These are phyloP conservation scores for Fomitopsis pulvina DNA, from an alignment of 768 basidiomycete species.

Conservation along the genomic window DNA sequence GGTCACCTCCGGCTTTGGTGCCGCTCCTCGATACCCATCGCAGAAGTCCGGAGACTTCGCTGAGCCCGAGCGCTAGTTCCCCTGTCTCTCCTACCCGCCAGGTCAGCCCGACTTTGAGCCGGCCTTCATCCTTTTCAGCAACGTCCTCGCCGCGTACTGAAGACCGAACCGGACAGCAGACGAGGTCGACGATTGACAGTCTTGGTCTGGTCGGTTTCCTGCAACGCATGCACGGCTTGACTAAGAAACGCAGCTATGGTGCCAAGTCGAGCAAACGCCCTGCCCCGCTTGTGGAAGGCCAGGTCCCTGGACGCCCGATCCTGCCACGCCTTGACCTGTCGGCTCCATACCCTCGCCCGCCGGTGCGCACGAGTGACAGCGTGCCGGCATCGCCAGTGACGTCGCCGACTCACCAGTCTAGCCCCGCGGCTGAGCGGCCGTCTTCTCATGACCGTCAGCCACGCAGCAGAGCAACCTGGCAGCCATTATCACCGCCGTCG, in stretches of 20 bases:
- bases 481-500: slow-evolving; percentile 10
- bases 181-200: slow-evolving; percentile 19
- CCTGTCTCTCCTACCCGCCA: background rate
- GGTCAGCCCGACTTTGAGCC: slow-evolving; percentile 4
- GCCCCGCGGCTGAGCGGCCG: slow-evolving; percentile 9
- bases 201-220: slow-evolving; percentile 56
- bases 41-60: slow-evolving; percentile 5
- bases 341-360: slow-evolving; percentile 10
- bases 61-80: slow-evolving; percentile 4
- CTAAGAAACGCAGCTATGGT: slow-evolving; percentile 41
- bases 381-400: background rate
- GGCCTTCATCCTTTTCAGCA: slow-evolving; percentile 23
- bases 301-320: slow-evolving; percentile 10
- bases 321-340: slow-evolving; percentile 15
- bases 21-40: slow-evolving; percentile 5
- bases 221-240: slow-evolving; percentile 62
- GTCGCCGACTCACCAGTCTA: background rate
- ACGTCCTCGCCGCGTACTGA: slow-evolving; percentile 9
- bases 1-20: slow-evolving; percentile 2
- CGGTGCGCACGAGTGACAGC: slow-evolving; percentile 8
- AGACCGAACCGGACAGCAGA: slow-evolving; percentile 12
- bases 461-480: slow-evolving; percentile 15
- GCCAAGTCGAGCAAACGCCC: slow-evolving; percentile 15
- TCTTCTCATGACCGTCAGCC: slow-evolving; percentile 12
- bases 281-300: slow-evolving; percentile 4